Evolutionary conservation across 495 filamentous ascomycete genomes (phyloP).

Genomic region (Penicillium robsamsonii): DNA sequence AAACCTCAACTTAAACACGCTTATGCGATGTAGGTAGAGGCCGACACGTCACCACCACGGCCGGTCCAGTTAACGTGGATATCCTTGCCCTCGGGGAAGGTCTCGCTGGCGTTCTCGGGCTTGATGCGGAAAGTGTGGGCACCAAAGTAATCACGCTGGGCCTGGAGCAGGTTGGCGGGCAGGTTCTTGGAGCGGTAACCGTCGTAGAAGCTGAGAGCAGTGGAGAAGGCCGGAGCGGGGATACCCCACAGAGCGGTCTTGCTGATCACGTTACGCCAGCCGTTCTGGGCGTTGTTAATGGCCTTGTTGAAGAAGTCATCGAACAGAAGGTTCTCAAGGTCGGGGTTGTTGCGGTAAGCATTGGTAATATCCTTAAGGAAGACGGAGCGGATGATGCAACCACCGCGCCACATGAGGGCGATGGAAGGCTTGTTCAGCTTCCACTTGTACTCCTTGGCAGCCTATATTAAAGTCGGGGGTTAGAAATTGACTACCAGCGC

Average conservation of each 20-base stretch:
- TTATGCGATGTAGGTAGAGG: constrained; percentile 97
- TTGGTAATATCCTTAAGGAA: constrained; percentile 99
- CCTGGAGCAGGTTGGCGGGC: constrained; percentile 96
- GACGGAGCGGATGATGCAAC: constrained; percentile 99
- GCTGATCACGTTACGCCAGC: constrained; percentile 92
- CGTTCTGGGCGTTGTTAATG: constrained; percentile 91
- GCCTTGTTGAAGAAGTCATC: constrained; percentile 99
- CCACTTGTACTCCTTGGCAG: constrained; percentile 92
- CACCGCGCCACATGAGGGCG: constrained; percentile 99
- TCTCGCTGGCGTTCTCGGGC: constrained; percentile 79
- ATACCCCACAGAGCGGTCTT: constrained; percentile 92
- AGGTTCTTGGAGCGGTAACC: constrained; percentile 94
- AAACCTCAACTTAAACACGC: constrained; percentile 7
- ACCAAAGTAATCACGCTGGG: constrained; percentile 98
- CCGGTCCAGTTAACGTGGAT: constrained; percentile 99
- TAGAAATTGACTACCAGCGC: constrained; percentile 1
- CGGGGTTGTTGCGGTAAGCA: constrained; percentile 90
- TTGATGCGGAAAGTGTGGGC: constrained; percentile 99
- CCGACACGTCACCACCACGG: constrained; percentile 91
- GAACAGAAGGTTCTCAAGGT: constrained; percentile 97
- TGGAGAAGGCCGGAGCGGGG: constrained; percentile 92
- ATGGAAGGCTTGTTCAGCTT: constrained; percentile 99
- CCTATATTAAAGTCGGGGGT: constrained; percentile 46
- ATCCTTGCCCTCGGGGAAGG: constrained; percentile 82
- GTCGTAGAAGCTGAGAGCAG: constrained; percentile 96